These are phyloP conservation scores for Boletus sensibilis DNA, from an alignment of 768 basidiomycete genomes.

Conservation along the genomic window DNA sequence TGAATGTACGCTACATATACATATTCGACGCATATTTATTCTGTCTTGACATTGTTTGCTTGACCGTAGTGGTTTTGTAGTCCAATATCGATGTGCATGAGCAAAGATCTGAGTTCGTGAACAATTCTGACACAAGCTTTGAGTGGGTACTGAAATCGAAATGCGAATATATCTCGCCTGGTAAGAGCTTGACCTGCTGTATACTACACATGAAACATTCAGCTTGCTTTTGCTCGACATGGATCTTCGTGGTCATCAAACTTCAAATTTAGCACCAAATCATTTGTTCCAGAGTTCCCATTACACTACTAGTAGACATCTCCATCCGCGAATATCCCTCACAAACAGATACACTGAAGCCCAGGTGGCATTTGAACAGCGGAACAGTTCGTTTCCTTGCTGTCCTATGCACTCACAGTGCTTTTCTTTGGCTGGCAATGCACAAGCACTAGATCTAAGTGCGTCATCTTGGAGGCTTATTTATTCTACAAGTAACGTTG, in stretches of 20 bases:
- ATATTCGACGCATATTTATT: slow-evolving; percentile 29
- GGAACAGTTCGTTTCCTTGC: not conserved
- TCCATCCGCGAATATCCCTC: not conserved
- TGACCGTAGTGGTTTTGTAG: slow-evolving; percentile 12
- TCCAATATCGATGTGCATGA: not conserved
- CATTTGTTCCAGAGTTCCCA: not conserved
- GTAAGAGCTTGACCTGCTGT: not conserved
- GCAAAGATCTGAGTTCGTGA: not conserved
- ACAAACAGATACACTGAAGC: not conserved
- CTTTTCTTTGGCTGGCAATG: not conserved
- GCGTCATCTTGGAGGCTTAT: not conserved
- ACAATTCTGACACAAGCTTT: not conserved
- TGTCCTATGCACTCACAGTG: too few relatives aligned
- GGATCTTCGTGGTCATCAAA: not conserved
- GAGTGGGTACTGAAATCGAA: not conserved
- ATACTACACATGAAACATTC: not conserved
- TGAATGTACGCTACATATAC: slow-evolving; percentile 22
- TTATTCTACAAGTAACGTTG: not conserved
- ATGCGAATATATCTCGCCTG: not conserved
- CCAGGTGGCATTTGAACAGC: not conserved
- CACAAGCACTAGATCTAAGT: not conserved
- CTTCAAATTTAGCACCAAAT: not conserved
- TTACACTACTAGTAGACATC: not conserved
- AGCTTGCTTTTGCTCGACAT: not conserved
- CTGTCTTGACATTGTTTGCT: slow-evolving; percentile 11